Conservation (phyloP, 441 rosid species). For the Bruguiera hainesii region DNA sequence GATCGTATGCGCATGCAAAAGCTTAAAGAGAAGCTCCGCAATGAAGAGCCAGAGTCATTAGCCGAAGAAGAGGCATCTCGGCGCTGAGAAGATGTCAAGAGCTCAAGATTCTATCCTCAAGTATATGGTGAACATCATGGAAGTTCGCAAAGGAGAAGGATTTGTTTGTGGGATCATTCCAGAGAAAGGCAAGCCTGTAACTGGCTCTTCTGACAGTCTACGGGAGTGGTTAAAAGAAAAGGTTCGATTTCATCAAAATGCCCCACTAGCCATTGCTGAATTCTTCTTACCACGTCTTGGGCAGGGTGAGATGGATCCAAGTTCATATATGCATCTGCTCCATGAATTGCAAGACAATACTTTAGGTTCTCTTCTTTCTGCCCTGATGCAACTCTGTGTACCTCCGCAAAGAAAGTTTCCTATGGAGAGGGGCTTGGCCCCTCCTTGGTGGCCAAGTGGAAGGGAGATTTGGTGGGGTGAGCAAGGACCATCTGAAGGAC, state of each 20-base stretch:
- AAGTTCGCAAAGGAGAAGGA: constrained; percentile 50
- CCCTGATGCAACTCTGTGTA: constrained; percentile 58
- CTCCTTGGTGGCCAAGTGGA: constrained; percentile 74
- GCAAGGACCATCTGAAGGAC: constrained; percentile 47
- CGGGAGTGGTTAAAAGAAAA: constrained; percentile 68
- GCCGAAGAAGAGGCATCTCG: constrained; percentile 45
- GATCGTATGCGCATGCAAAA: constrained; percentile 49
- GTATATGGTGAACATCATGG: constrained; percentile 71
- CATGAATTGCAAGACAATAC: constrained; percentile 61
- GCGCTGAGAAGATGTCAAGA: constrained; percentile 57
- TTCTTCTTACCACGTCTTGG: constrained; percentile 15
- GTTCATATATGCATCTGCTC: constrained; percentile 42
- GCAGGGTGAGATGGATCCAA: constrained; percentile 22
- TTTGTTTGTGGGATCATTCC: constrained; percentile 63
- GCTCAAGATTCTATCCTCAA: constrained; percentile 63
- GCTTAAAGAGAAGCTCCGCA: constrained; percentile 28
- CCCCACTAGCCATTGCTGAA: constrained; percentile 39
- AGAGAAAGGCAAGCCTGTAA: constrained; percentile 58
- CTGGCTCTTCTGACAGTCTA: constrained; percentile 58
- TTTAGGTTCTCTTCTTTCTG: constrained; percentile 55
- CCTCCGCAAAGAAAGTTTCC: constrained; percentile 63
- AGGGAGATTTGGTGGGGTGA: constrained; percentile 61
- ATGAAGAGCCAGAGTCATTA: constrained; percentile 10
- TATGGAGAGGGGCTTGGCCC: constrained; percentile 47
- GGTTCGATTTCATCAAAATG: constrained; percentile 49